Evolutionary conservation across 495 filamentous ascomycete species (phyloP).

Genomic region (Aspergillus asperescens): DNA sequence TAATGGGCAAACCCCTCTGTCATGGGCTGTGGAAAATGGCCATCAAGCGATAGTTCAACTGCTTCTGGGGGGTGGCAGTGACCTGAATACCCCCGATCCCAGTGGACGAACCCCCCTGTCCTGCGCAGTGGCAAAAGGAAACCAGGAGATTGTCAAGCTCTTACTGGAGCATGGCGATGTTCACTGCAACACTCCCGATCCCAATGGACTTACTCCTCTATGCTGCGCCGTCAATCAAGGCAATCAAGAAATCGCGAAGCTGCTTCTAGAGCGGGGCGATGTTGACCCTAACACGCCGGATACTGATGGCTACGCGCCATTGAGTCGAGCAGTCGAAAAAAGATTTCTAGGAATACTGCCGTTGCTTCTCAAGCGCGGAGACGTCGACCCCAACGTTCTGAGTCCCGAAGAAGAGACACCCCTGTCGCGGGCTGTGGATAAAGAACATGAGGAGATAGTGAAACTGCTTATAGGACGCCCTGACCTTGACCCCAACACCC

Average conservation of each 20-base stretch:
- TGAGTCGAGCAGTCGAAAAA: conserved; percentile 17
- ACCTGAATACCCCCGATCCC: conserved; percentile 19
- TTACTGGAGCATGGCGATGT: conserved; percentile 14
- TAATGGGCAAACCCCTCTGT: conserved; percentile 30
- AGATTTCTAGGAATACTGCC: conserved; percentile 20
- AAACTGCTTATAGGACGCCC: conserved; percentile 9
- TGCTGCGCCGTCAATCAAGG: conserved; percentile 8
- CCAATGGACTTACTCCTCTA: conserved; percentile 9
- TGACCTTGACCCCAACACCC: conserved; percentile 15
- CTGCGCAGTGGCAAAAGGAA: conserved; percentile 15
- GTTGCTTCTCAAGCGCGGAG: conserved; percentile 18
- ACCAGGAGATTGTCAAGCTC: conserved; percentile 22
- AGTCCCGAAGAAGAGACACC: conserved; percentile 11
- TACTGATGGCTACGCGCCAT: conserved; percentile 27
- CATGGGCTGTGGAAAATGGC: conserved; percentile 28
- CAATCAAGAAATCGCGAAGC: conserved; percentile 17
- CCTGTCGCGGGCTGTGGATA: conserved; percentile 5
- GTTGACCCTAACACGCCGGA: conserved; percentile 19
- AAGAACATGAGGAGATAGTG: conserved; percentile 10
- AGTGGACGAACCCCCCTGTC: conserved; percentile 31
- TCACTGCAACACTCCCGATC: conserved; percentile 4
- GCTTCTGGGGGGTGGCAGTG: conserved; percentile 16
- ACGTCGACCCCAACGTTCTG: conserved; percentile 9
- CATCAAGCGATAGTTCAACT: conserved; percentile 21
- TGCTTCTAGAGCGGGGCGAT: conserved; percentile 19